A percentile compares a stretch with the other conserved stretches of the same genome.
Conservation (phyloP, 352 stramenopile species). For the Globisporangium spinosum region DNA sequence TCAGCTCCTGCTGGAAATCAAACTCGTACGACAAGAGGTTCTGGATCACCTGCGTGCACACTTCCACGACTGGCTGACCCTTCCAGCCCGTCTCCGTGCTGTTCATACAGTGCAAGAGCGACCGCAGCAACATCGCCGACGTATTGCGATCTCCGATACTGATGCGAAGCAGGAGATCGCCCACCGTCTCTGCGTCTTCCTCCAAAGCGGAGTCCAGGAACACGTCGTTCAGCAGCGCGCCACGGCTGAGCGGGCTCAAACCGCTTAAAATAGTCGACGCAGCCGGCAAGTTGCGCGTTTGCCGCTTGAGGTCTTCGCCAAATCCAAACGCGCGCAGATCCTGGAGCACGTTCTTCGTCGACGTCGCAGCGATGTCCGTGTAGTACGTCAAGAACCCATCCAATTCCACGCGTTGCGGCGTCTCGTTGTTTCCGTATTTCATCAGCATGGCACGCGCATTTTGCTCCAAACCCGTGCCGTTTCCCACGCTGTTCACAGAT, state of each 20-base stretch:
- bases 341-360: constrained; percentile 75
- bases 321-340: constrained; percentile 80
- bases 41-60: constrained; percentile 59
- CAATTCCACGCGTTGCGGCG: constrained; percentile 47
- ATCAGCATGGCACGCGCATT: constrained; percentile 60
- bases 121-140: constrained; percentile 57
- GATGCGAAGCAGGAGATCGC: constrained; percentile 68
- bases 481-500: constrained; percentile 55
- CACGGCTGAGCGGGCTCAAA: constrained; percentile 56
- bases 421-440: constrained; percentile 64
- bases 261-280: constrained; percentile 40
- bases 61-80: constrained; percentile 77
- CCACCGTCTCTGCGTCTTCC: constrained; percentile 81
- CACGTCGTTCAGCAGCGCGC: constrained; percentile 66
- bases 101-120: constrained; percentile 73
- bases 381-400: constrained; percentile 83
- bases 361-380: constrained; percentile 67
- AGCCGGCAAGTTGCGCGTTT: constrained; percentile 28
- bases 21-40: constrained; percentile 58
- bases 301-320: constrained; percentile 72
- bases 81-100: constrained; percentile 86
- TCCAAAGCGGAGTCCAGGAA: constrained; percentile 86
- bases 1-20: constrained; percentile 56
- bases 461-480: constrained; percentile 49
- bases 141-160: constrained; percentile 58